These are phyloP conservation scores for Naegleria lovaniensis DNA, from an alignment of 208 protist genomes.

Conservation along the genomic window DNA sequence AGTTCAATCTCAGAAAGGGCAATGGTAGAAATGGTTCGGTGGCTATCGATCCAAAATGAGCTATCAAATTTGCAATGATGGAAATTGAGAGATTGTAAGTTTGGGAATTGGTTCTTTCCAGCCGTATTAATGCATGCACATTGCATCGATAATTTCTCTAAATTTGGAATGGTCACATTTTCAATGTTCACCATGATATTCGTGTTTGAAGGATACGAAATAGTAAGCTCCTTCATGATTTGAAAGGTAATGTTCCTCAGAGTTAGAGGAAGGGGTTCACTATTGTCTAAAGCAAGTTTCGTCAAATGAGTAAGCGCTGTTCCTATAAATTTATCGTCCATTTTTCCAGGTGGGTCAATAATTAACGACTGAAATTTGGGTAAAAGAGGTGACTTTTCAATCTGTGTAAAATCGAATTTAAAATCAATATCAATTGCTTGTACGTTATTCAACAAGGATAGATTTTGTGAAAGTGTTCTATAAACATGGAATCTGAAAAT, in stretches of 20 bases:
- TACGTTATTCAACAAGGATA: not conserved
- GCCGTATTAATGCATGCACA: not conserved
- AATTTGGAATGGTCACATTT: not conserved
- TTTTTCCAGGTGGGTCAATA: too few species aligned
- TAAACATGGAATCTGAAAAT: not conserved
- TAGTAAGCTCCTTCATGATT: not conserved
- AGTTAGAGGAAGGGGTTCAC: not conserved
- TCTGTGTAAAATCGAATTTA: not conserved
- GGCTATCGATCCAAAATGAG: not conserved
- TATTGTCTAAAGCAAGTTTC: not conserved
- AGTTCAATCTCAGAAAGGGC: not conserved
- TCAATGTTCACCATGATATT: not conserved
- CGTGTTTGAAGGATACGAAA: not conserved
- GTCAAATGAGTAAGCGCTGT: not conserved
- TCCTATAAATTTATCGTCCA: too few species aligned
- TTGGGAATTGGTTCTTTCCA: not conserved
- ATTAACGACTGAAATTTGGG: too few species aligned
- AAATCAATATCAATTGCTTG: not conserved
- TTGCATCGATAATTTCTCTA: not conserved
- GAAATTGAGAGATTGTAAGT: not conserved
- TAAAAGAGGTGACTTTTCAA: not conserved
- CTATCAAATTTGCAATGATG: not conserved
- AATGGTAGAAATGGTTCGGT: not conserved
- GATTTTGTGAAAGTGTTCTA: not conserved
- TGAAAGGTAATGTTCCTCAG: not conserved